Conservation (phyloP, 2,329 filamentous ascomycete genomes). For the Hysterium pulicare region DNA sequence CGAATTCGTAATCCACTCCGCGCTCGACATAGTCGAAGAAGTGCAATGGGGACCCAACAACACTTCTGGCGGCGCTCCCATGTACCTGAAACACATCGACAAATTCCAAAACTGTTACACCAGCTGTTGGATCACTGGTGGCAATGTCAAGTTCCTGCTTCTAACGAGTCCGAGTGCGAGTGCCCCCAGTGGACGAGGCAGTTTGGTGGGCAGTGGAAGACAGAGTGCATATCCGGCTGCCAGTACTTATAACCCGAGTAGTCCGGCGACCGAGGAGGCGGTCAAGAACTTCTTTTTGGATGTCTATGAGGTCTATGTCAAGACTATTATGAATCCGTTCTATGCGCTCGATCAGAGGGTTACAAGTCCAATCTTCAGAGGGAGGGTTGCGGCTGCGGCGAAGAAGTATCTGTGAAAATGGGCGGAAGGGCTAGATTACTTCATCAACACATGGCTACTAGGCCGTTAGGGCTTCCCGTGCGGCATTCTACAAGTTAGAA, state of each 20-base stretch:
- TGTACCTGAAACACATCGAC: conserved; percentile 96
- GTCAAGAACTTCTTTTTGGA: conserved; percentile 92
- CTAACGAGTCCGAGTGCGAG: conserved; percentile 69
- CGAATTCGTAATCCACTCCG: conserved; percentile 94
- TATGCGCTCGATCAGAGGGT: conserved; percentile 83
- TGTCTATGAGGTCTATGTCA: conserved; percentile 95
- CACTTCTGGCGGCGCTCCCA: conserved; percentile 40
- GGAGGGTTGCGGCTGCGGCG: conserved; percentile 78
- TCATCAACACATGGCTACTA: too few relatives aligned
- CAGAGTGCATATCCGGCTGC: conserved; percentile 67
- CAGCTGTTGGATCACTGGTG: conserved; percentile 88
- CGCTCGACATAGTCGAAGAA: conserved; percentile 92
- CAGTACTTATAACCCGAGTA: conserved; percentile 67
- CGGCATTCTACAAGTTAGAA: too few relatives aligned
- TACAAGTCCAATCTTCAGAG: conserved; percentile 79
- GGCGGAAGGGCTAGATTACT: too few relatives aligned
- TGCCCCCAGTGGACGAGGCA: conserved; percentile 20
- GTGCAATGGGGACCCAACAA: conserved; percentile 72
- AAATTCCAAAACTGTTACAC: conserved; percentile 95
- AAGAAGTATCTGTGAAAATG: conserved; percentile 90
- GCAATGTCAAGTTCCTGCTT: conserved; percentile 90
- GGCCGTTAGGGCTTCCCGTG: too few relatives aligned
- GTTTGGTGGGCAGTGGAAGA: conserved; percentile 27
- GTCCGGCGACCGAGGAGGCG: conserved; percentile 89
- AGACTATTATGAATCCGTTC: conserved; percentile 96